Conservation (phyloP, 1,139 yeast species). For the Protomyces gravidus region DNA sequence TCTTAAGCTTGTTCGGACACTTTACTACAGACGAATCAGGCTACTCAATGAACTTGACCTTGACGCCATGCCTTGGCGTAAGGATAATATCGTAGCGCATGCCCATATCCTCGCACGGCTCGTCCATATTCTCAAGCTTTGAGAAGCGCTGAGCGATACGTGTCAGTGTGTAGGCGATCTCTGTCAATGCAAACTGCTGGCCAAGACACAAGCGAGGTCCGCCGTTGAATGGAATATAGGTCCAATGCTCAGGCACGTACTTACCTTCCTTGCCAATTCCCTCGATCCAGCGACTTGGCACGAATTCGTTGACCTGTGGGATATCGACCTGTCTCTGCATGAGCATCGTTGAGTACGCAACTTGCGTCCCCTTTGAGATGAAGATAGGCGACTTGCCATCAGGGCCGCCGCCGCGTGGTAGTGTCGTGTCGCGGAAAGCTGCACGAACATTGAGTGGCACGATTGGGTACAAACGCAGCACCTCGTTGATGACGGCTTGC, state of each 20-base stretch:
- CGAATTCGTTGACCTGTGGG: conserved; percentile 47
- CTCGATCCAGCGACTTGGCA: conserved; percentile 51
- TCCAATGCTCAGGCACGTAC: conserved; percentile 28
- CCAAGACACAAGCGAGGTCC: conserved; percentile 61
- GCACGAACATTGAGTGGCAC: conserved; percentile 54
- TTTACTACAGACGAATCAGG: too few species aligned
- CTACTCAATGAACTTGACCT: conserved; percentile 6
- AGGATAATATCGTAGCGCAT: conserved; percentile 17
- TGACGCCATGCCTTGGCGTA: conserved; percentile 19
- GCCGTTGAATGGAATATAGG: conserved; percentile 46
- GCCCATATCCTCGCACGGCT: conserved; percentile 9
- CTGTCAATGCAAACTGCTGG: conserved; percentile 50
- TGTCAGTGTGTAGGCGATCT: conserved; percentile 21
- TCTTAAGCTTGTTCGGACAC: too few species aligned
- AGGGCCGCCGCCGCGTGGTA: conserved; percentile 54
- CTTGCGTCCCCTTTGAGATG: conserved; percentile 49
- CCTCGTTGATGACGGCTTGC: conserved; percentile 45
- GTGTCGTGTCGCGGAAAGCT: conserved; percentile 48
- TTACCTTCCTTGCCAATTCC: conserved; percentile 32
- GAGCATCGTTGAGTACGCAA: conserved; percentile 47
- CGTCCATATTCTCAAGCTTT: conserved; percentile 14
- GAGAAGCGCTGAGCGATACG: conserved; percentile 11
- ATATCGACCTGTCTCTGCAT: conserved; percentile 47
- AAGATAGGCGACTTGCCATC: conserved; percentile 46
- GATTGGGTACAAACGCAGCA: conserved; percentile 53